phyloP scores from a whole-genome alignment of 495 filamentous ascomycete genomes.

The Neurospora africana region DNA sequence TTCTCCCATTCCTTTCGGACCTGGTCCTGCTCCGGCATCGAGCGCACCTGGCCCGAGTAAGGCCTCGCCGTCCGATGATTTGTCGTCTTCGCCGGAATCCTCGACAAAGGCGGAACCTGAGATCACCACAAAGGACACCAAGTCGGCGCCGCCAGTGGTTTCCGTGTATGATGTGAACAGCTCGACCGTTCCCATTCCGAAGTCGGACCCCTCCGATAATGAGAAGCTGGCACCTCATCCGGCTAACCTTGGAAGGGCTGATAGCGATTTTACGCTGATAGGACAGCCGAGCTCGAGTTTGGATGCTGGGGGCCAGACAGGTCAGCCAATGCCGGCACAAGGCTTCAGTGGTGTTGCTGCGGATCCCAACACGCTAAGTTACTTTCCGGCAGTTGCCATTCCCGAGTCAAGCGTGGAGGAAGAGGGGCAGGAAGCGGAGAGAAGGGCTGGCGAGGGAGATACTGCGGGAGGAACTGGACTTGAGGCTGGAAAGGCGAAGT shows the following conservation, averaged over 20 bases:
- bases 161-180: neutral
- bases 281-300: neutral
- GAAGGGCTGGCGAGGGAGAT: neutral
- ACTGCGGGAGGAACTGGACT: neutral
- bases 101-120: neutral
- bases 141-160: neutral
- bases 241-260: neutral
- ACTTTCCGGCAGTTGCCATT: neutral
- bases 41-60: neutral
- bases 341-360: neutral
- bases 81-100: neutral
- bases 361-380: neutral
- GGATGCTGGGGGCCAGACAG: neutral
- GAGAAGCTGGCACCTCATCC: neutral
- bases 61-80: neutral
- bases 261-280: neutral
- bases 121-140: neutral
- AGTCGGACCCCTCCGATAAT: neutral
- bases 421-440: neutral
- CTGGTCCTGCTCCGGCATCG: neutral
- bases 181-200: neutral
- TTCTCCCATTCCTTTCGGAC: neutral
- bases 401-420: neutral
- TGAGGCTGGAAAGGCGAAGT: neutral
- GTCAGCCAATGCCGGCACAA: neutral